phyloP scores from a whole-genome alignment of 164 flowering plant species.

The Vitis rotundifolia region DNA sequence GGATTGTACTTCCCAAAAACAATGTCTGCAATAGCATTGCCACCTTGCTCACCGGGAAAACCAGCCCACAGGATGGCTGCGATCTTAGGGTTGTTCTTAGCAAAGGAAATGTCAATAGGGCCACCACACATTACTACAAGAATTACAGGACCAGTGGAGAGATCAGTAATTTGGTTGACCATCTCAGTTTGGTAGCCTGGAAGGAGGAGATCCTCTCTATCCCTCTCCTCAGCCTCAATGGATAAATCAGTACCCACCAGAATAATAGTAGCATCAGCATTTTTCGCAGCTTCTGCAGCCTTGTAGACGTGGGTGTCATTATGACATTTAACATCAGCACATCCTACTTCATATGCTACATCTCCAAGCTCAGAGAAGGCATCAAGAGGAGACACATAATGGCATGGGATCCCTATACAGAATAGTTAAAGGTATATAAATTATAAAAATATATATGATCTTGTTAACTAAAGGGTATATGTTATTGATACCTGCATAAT shows the following conservation, averaged over 20 bases:
- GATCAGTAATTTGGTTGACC: conserved; percentile 15
- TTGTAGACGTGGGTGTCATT: background rate
- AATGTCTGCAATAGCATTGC: conserved; percentile 27
- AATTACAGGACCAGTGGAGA: conserved; percentile 21
- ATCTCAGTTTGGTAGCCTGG: conserved; percentile 26
- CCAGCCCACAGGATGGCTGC: conserved; percentile 34
- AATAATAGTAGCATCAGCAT: background rate
- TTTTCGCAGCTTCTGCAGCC: conserved; percentile 16
- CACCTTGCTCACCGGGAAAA: conserved; percentile 37
- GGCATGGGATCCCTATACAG: conserved; percentile 6
- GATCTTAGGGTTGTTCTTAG: conserved; percentile 12
- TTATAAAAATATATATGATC: too few relatives aligned
- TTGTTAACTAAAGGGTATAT: too few relatives aligned
- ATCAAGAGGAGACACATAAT: conserved; percentile 15
- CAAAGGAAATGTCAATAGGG: conserved; percentile 23
- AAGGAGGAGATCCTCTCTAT: conserved; percentile 15
- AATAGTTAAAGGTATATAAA: too few relatives aligned
- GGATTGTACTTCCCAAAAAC: conserved; percentile 17
- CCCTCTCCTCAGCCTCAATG: conserved; percentile 18
- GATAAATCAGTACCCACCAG: conserved; percentile 17
- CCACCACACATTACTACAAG: conserved; percentile 28
- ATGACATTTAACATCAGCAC: conserved; percentile 8
- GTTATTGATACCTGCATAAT: conserved; percentile 33
- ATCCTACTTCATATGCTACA: conserved; percentile 10
- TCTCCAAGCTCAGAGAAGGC: conserved; percentile 12